Evolutionary conservation across 1,139 yeast genomes (phyloP), one percentile per base, ranked within the genome.

Genomic region (Citeromyces hawaiiensis): DNA sequence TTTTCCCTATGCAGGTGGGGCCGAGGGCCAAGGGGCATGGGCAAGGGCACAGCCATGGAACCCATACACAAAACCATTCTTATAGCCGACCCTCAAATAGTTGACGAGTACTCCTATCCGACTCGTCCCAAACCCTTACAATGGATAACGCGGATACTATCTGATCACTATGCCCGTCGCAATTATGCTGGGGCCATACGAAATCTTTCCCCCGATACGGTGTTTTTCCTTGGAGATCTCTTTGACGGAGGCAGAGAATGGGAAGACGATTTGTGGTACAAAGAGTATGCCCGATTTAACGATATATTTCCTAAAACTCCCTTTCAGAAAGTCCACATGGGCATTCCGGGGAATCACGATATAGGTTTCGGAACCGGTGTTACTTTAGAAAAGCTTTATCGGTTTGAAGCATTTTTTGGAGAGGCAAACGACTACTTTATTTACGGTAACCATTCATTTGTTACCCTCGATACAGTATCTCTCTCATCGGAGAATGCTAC

Each of bases 241-340:
- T 86, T 88, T 53, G 98, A 91, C 57, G 97, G 97, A n/a, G 98
- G 98, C 0, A 67, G 97, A 11, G 27, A 23, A 45, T 86, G 96
- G 94, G 66, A 66, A 5, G 64, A 60, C 4, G 46, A 49, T 2
- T 63, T 59, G 17, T 91, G 97, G 96, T 53, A 70, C 31, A 60
- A 66, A n/a, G 97, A 91, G 55, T 79, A 70, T 50, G 52, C 56
- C 21, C 62, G 98, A 41, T 91, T 83, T 56, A 69, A 71, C 48
- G 48, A 56, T 2, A 72, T 91, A 2, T 91, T 83, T 9, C 71
- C 73, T 15, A 59, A 59, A 21, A 51, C 72, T 61, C 46, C 62
- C 49, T 59, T 74, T 59, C 37, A 61, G 59, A 32, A 60, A 52
- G 47, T 47, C 21, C 45, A 48, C 36, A 65, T 70, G 50, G 72